phyloP scores from a whole-genome alignment of 2,329 filamentous ascomycete genomes.

The Penicillium sp. region DNA sequence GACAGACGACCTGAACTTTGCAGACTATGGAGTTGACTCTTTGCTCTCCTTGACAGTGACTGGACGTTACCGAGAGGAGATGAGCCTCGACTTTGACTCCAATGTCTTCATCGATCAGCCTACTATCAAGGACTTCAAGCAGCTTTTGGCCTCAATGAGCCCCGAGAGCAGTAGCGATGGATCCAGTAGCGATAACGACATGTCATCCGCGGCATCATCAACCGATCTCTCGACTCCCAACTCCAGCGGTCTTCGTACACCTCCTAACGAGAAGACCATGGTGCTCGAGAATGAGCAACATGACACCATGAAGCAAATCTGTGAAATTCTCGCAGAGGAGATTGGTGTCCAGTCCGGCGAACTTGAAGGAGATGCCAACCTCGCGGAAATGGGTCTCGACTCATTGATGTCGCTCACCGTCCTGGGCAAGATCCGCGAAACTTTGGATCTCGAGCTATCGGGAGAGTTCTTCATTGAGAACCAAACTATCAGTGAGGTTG shows the following conservation, averaged over 20 bases:
- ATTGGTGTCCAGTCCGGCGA: constrained; percentile 46
- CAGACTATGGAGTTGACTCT: constrained; percentile 64
- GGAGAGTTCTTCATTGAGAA: constrained; percentile 48
- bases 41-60: constrained; percentile 63
- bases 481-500: constrained; percentile 42
- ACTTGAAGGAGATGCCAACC: constrained; percentile 40
- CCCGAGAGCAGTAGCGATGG: constrained; percentile 32
- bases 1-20: constrained; percentile 61
- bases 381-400: constrained; percentile 48
- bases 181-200: constrained; percentile 31
- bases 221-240: constrained; percentile 38
- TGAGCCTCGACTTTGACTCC: constrained; percentile 60
- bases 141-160: constrained; percentile 47
- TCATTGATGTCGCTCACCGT: constrained; percentile 49
- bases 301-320: constrained; percentile 41
- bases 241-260: constrained; percentile 33
- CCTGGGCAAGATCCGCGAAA: constrained; percentile 47
- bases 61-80: constrained; percentile 62
- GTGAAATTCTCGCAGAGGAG: constrained; percentile 44
- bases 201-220: constrained; percentile 29
- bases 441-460: constrained; percentile 42
- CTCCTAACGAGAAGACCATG: constrained; percentile 28
- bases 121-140: constrained; percentile 62
- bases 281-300: constrained; percentile 20
- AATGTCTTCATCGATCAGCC: constrained; percentile 62